Percentiles rank a stretch among this genome's conserved stretches.
These are phyloP conservation scores for Lepraria neglecta DNA, from an alignment of 495 filamentous ascomycete species.

Conservation along the genomic window DNA sequence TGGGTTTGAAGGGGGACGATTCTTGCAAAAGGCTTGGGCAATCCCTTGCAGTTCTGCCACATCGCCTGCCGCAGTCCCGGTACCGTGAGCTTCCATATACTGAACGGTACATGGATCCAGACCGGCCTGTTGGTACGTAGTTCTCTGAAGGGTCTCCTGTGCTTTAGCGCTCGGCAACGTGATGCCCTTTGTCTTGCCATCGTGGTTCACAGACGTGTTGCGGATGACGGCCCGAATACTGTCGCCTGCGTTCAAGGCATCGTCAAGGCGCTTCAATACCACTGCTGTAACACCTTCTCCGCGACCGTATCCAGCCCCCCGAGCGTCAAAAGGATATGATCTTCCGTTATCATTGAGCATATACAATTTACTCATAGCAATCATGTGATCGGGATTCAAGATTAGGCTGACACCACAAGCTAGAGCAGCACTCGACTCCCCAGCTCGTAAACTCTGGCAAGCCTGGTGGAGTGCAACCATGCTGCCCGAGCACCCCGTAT, in stretches of 20 bases:
- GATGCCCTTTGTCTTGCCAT: slow-evolving; percentile 35
- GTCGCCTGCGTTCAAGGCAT: slow-evolving; percentile 26
- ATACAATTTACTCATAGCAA: slow-evolving; percentile 11
- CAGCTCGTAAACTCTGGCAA: slow-evolving; percentile 46
- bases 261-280: slow-evolving; percentile 36
- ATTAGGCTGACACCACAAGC: too few species aligned
- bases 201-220: slow-evolving; percentile 29
- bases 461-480: slow-evolving; percentile 47
- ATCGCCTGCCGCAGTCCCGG: slow-evolving; percentile 47
- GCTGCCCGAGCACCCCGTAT: slow-evolving; percentile 51
- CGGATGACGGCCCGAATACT: slow-evolving; percentile 38
- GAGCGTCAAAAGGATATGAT: slow-evolving; percentile 4
- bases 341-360: slow-evolving; percentile 45
- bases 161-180: slow-evolving; percentile 30
- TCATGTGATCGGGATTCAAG: slow-evolving; percentile 48
- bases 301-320: slow-evolving; percentile 27
- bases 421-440: too few species aligned
- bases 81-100: slow-evolving; percentile 48
- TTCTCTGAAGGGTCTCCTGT: slow-evolving; percentile 21
- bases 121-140: slow-evolving; percentile 17
- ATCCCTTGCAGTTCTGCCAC: slow-evolving; percentile 40
- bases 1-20: not conserved
- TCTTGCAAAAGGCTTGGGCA: slow-evolving; percentile 24
- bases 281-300: slow-evolving; percentile 35
- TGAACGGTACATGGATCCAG: slow-evolving; percentile 29